Base-by-base conservation (phyloP, 345 rosid genomes). In the Boechera stricta region DNA sequence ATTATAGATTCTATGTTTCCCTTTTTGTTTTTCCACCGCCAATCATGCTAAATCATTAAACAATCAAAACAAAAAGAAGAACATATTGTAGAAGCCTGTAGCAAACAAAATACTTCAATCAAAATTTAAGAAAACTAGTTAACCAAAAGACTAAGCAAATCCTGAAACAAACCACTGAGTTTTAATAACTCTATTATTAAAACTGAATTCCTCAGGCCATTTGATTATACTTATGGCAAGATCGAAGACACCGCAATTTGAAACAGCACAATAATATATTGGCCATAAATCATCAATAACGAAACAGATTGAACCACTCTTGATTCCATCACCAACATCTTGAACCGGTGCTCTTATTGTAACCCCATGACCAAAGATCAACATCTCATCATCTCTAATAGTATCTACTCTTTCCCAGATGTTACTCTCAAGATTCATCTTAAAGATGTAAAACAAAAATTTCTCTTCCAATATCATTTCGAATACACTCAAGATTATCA, bases 321-420 rank as follows among this genome's bases (percentile, higher is more conserved):
- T 53, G 32, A 53, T 10, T 53, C 58, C 58, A 53, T 53, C 58
- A 53, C 58, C 33, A 53, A 53, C 58, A 53, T 53, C 32, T 26
- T 53, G 58, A 53, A 53, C 58, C 58, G 8, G 58, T 53, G 32
- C 58, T 53, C n/a, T 53, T 53, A 26, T 53, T 26, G 58, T 53
- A 53, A 53, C 33, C 7, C 33, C n/a, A 26, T 53, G 58, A 53
- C 58, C 58, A 53, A 53, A 53, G n/a, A 53, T 53, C 6, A 52
- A 10, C 57, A 52, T 52, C 15, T 10, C 33, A 53, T 53, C 58
- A 53, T 26, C 33, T 26, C 58, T 33, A 53, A 26, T 53, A 26
- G 33, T 10, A 26, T 26, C 58, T 26, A 26, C 33, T 53, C 33
- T 53, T 26, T 53, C 58, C 58, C 33, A 53, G 5, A 26, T 12